These are phyloP conservation scores for Cryptococcus neoformans DNA, from an alignment of 1,284 basidiomycete genomes.

Conservation along the genomic window DNA sequence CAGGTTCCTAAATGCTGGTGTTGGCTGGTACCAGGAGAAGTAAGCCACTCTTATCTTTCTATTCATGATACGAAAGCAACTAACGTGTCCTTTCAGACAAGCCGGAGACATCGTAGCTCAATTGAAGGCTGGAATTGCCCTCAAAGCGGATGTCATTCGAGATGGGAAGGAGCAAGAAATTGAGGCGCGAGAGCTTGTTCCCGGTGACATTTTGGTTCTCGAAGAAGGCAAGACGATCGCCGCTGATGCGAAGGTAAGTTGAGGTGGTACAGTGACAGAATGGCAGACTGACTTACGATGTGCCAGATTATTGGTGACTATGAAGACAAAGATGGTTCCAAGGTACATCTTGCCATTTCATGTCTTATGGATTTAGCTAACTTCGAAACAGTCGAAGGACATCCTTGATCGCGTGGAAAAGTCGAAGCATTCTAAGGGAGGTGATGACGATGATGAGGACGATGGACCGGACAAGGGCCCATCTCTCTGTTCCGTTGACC, in stretches of 20 bases:
- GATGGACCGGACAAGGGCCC: slow-evolving; percentile 46
- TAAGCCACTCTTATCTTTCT: slow-evolving; percentile 10
- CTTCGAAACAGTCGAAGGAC: slow-evolving; percentile 14
- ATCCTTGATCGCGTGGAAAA: slow-evolving; percentile 20
- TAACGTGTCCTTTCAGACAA: not conserved
- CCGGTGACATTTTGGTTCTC: slow-evolving; percentile 92
- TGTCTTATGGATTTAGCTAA: no score
- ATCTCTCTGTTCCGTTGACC: slow-evolving; percentile 62
- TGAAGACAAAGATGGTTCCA: not conserved
- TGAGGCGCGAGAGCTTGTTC: slow-evolving; percentile 81
- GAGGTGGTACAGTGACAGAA: slow-evolving; percentile 61
- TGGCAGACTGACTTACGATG: no score
- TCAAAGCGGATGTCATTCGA: slow-evolving; percentile 91
- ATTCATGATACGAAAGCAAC: no score
- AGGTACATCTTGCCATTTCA: no score
- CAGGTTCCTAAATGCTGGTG: slow-evolving; percentile 53
- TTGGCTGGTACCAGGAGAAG: slow-evolving; percentile 61
- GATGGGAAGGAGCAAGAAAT: slow-evolving; percentile 80
- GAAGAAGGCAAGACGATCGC: slow-evolving; percentile 98
- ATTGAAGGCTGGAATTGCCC: slow-evolving; percentile 97
- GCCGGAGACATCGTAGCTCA: slow-evolving; percentile 95
- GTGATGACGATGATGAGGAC: slow-evolving; percentile 37
- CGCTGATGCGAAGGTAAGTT: slow-evolving; percentile 86
- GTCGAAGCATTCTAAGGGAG: slow-evolving; percentile 17
- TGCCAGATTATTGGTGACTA: slow-evolving; percentile 66